Evolutionary conservation across 2,329 filamentous ascomycete species (phyloP).

Genomic region (Gliomastix tumulicola): DNA sequence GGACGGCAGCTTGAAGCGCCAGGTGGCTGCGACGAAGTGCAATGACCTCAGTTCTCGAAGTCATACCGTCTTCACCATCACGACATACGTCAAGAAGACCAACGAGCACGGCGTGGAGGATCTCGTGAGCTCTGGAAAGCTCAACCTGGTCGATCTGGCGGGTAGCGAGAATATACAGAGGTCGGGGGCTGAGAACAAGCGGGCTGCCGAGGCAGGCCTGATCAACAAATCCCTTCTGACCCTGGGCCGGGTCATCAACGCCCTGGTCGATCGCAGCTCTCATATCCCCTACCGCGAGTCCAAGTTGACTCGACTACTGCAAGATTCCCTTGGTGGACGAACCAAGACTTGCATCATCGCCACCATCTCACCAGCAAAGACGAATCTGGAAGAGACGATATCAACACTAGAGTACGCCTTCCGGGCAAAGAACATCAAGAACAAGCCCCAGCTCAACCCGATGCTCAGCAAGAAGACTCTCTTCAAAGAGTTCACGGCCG

Average conservation of each 20-base stretch:
- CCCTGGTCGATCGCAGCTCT: constrained; percentile 78
- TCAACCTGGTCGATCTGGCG: constrained; percentile 93
- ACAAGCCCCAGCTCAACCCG: constrained; percentile 93
- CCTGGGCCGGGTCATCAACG: constrained; percentile 93
- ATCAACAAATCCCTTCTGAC: constrained; percentile 98
- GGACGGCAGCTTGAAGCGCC: constrained; percentile 83
- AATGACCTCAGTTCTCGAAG: constrained; percentile 96
- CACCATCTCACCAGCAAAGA: constrained; percentile 88
- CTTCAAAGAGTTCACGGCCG: constrained; percentile 78
- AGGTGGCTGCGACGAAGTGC: constrained; percentile 99
- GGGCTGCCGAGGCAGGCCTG: constrained; percentile 87
- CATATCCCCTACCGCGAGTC: constrained; percentile 94
- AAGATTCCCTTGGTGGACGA: constrained; percentile 91
- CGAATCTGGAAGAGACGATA: constrained; percentile 95
- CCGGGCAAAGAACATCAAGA: constrained; percentile 95
- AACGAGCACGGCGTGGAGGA: constrained; percentile 82
- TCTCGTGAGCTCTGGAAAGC: constrained; percentile 81
- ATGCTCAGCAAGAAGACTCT: constrained; percentile 90
- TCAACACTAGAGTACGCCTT: constrained; percentile 98
- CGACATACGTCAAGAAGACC: constrained; percentile 77
- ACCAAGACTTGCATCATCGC: constrained; percentile 99
- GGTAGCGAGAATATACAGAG: constrained; percentile 97
- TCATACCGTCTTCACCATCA: constrained; percentile 96
- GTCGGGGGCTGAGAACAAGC: constrained; percentile 96
- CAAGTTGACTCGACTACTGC: constrained; percentile 86